Evolutionary conservation across 2,329 filamentous ascomycete genomes (phyloP), one percentile per base, ranked within the genome.

Genomic region (Aspergillus fischeri): DNA sequence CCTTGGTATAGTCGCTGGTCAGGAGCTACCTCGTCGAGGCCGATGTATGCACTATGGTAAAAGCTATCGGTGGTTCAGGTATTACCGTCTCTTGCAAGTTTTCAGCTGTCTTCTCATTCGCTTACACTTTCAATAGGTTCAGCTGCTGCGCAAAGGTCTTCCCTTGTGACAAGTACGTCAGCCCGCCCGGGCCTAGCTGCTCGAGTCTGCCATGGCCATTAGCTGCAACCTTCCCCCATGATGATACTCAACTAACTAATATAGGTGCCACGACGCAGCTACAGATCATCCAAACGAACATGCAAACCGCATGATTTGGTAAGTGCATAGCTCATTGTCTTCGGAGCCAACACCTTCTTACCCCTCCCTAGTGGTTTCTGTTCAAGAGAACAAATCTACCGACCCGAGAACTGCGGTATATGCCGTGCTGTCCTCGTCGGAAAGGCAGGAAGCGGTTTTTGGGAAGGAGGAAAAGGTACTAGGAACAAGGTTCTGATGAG

Each of bases 401-500:
- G 86, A 24, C 86, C 88, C 1, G 89, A 92, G 68, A 86, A 87
- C 59, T 95, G 91, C 71, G 81, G 78, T 1, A 85, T 90, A 67
- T 95, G 91, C 68, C 88, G 87, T 51, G 79, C 86, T 35, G 83
- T 81, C 51, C 82, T 94, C 11, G 81, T 92, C 53, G 86, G 89
- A 62, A 87, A 85, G 67, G 83, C 84, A 3, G 78, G 78, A 7
- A 78, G 78, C 47, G 91, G 91, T 0, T 95, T 92, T 74, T 95
- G 91, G 91, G 91, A 95, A 77, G 91, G 91, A 10, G 91, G 91
- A 1, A 91, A 89, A 71, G 89, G 89, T 1, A 92, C 89, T n/a
- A 79, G 90, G 59, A 88, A 92, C 69, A 83, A 80, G 72, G 76
- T 75, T 32, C 76, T 81, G 66, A 92, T 92, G 90, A 89, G 85